Conservation (phyloP, 352 stramenopile genomes). For the Aphanomyces astaci region DNA sequence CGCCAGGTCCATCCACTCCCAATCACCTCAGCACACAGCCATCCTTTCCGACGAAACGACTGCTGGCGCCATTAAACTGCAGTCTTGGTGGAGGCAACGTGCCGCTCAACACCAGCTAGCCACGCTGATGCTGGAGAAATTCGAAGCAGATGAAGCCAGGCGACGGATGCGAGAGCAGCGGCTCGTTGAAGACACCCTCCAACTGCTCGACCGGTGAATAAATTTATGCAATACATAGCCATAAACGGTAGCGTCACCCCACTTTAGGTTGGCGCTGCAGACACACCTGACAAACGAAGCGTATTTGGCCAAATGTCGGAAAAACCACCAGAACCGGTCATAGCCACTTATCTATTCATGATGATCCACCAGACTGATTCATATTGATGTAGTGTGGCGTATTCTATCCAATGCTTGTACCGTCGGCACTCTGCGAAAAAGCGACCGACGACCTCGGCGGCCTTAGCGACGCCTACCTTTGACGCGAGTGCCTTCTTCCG, state of each 20-base stretch:
- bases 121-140: neutral
- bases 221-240: neutral
- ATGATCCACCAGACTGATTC: no score
- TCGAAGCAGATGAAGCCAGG: neutral
- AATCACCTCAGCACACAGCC: neutral
- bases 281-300: neutral
- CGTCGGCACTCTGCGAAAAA: neutral
- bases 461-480: neutral
- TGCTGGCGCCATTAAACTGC: neutral
- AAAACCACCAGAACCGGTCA: conserved; percentile 3
- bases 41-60: neutral
- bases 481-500: neutral
- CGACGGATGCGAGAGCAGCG: neutral
- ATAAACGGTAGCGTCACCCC: neutral
- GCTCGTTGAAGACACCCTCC: neutral
- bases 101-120: neutral
- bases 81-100: neutral
- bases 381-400: neutral
- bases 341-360: neutral
- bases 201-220: neutral
- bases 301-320: neutral
- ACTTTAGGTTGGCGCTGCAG: neutral
- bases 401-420: conserved; percentile 2
- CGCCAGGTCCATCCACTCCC: neutral
- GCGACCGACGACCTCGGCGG: neutral